phyloP scores from a whole-genome alignment of 257 asterid species.

The Echium plantagineum region DNA sequence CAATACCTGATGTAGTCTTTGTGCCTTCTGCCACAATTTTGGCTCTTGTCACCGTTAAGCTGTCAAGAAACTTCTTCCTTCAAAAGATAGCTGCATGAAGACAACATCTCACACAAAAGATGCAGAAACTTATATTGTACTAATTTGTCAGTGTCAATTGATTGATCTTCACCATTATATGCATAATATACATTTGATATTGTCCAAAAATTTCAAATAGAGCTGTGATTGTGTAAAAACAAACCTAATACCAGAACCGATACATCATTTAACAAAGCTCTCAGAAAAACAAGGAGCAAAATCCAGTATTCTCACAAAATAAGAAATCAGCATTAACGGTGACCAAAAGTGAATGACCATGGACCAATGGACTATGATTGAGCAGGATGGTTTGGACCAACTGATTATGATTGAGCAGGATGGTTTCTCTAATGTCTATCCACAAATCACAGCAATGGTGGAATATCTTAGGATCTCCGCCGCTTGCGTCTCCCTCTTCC shows the following conservation, averaged over 20 bases:
- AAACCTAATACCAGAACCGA: too few species aligned
- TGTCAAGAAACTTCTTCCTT: constrained; percentile 54
- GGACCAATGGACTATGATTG: background rate
- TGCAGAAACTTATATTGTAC: too few species aligned
- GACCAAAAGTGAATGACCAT: background rate
- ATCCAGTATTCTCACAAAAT: too few species aligned
- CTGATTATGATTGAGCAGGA: background rate
- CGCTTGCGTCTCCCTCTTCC: constrained; percentile 42
- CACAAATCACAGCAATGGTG: background rate
- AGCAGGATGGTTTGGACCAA: background rate
- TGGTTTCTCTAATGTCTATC: background rate
- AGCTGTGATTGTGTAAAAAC: too few species aligned
- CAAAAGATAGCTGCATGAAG: constrained; percentile 30
- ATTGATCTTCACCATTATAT: background rate
- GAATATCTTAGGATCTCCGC: constrained; percentile 19
- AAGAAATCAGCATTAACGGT: background rate
- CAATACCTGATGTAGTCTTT: constrained; percentile 67
- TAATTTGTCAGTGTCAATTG: too few species aligned
- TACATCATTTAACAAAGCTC: too few species aligned
- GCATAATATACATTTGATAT: too few species aligned
- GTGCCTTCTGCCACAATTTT: constrained; percentile 67
- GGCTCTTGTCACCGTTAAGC: constrained; percentile 59
- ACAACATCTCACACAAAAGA: background rate
- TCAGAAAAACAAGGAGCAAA: too few species aligned
- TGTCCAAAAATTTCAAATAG: background rate